These are phyloP conservation scores for Leptographium lundbergii DNA, from an alignment of 2,329 filamentous ascomycete genomes.

Conservation along the genomic window DNA sequence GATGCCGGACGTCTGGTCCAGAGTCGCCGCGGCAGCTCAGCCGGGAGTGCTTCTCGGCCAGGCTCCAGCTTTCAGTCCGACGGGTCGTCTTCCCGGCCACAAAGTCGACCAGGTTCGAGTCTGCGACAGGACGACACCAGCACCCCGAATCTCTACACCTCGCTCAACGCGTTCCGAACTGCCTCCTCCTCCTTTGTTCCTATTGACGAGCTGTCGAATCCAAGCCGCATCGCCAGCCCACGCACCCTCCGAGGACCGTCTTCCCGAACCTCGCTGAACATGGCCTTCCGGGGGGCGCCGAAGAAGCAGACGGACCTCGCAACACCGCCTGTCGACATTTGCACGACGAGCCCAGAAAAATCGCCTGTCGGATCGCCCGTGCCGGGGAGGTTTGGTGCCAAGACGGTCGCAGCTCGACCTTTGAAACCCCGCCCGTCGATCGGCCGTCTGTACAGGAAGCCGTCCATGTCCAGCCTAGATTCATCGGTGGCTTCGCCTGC, in stretches of 20 bases:
- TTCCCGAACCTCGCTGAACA: constrained; percentile 11
- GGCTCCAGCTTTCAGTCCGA: constrained; percentile 47
- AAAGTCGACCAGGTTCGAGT: constrained; percentile 43
- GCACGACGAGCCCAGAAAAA: neutral
- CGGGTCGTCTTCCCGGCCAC: constrained; percentile 34
- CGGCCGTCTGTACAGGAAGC: constrained; percentile 42
- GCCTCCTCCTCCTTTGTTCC: constrained; percentile 22
- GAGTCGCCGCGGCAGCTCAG: constrained; percentile 28
- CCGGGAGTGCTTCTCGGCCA: constrained; percentile 28
- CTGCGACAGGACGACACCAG: constrained; percentile 30
- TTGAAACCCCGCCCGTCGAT: constrained; percentile 39
- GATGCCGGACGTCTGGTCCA: constrained; percentile 41
- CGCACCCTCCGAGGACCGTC: constrained; percentile 24
- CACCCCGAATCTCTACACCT: constrained; percentile 27
- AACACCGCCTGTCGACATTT: neutral
- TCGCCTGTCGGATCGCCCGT: neutral
- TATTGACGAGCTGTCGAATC: constrained; percentile 30
- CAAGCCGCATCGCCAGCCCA: constrained; percentile 5
- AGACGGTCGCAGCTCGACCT: constrained; percentile 31
- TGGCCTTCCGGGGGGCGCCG: neutral
- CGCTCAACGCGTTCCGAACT: constrained; percentile 29
- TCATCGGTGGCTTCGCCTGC: constrained; percentile 13
- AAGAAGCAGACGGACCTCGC: neutral
- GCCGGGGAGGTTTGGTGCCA: constrained; percentile 20
- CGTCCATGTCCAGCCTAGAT: constrained; percentile 31